Conservation (phyloP, 164 flowering plant species). For the Houttuynia cordata region DNA sequence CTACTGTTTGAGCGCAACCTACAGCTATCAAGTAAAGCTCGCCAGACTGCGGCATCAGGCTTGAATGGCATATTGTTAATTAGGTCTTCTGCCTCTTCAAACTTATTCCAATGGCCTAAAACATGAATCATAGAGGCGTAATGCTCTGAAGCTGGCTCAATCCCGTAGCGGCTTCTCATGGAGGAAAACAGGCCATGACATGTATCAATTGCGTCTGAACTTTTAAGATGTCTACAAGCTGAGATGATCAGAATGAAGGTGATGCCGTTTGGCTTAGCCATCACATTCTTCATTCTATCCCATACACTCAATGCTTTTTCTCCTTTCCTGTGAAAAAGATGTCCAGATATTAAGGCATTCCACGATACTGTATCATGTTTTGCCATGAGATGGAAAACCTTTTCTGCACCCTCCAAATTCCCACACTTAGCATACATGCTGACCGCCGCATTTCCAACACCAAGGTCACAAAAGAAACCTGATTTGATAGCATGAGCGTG, state of each 20-base stretch:
- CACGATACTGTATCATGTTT: constrained; percentile 59
- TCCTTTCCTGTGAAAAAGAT: constrained; percentile 67
- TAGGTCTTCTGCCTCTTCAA: constrained; percentile 72
- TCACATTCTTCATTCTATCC: constrained; percentile 39
- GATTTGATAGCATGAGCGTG: constrained; percentile 48
- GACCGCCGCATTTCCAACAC: constrained; percentile 50
- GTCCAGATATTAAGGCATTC: constrained; percentile 58
- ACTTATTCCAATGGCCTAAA: constrained; percentile 57
- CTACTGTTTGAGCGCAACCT: constrained; percentile 32
- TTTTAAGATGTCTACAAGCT: constrained; percentile 44
- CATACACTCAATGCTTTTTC: constrained; percentile 54
- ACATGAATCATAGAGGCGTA: constrained; percentile 65
- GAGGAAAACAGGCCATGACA: constrained; percentile 56
- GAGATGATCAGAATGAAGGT: constrained; percentile 56
- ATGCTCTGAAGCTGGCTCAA: constrained; percentile 66
- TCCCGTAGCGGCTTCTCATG: constrained; percentile 34
- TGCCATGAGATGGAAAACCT: constrained; percentile 46
- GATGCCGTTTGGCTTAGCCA: constrained; percentile 43
- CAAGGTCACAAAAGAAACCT: constrained; percentile 35
- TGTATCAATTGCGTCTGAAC: constrained; percentile 30
- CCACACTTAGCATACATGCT: constrained; percentile 83
- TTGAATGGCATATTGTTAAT: constrained; percentile 47
- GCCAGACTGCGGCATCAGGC: constrained; percentile 56
- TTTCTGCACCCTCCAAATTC: constrained; percentile 42
- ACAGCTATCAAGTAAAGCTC: constrained; percentile 74